Evolutionary conservation across 129 eudicot species (phyloP), one percentile per base, ranked within the genome.

Genomic region (Tagetes patula): DNA sequence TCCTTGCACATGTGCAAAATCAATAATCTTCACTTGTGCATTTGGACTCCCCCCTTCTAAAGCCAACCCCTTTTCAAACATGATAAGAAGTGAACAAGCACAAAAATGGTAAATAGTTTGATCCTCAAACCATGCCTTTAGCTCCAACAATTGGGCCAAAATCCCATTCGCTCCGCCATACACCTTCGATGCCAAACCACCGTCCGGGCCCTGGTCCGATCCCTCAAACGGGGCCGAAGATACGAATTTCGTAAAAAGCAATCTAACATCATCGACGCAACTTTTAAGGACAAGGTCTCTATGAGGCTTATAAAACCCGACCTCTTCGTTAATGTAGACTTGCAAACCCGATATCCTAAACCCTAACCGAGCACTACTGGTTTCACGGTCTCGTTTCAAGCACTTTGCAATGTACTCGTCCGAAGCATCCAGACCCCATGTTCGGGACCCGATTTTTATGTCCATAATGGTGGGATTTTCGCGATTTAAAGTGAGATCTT

Each of bases 91-190:
- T 0, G 98, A 94, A 70, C 96, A 85, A 34, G 98, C 86, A 72
- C 86, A 81, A 43, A 90, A 94, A 63, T 90, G 96, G 39, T 75
- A 86, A 1, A 63, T 49, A 1, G 93, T 90, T 85, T 94, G 96
- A 41, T 83, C 87, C 76, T 94, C 98, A 63, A 90, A 94, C 98
- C 98, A 90, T 37, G 88, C 75, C 77, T 94, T 94, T 65, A 94
- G 75, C 79, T 94, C 96, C 85, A 82, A 58, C 56, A 94, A 67
- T 52, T 90, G 92, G 3, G 86, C 83, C 83, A 94, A 84, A 61
- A 94, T 87, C 70, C 97, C 97, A 53, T 60, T 70, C 6, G 84
- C 67, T 70, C 93, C 92, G 11, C 92, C 93, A 73, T 84, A 94
- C 6, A 94, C 96, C 38, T 5, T 30, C 7, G 89, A 73, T 1